Base-by-base conservation (phyloP, 148 eudicot species). In the Talinum fruticosum region DNA sequence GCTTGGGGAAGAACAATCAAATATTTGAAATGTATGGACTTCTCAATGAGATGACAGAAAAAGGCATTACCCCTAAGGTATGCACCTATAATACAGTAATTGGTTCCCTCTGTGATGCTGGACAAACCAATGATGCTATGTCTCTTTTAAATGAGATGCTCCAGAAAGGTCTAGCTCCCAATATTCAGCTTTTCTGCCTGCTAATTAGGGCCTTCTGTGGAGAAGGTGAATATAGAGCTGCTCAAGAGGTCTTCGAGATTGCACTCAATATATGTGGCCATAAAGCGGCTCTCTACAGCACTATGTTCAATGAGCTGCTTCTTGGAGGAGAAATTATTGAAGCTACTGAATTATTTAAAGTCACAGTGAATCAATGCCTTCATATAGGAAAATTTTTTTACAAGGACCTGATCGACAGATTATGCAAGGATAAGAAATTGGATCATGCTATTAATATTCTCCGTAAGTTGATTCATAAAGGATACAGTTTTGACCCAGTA, bases 21-120 rank as follows among this genome's bases (percentile, higher is more conserved):
- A 85, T 93, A 74, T 96, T 90, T 82, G 99, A 96, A 86, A 96
- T 96, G 90, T 84, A 85, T 85, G 99, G 99, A 71, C 81, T 93
- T 82, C 83, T 96, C 74, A 85, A 85, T 83, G 99, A 96, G 87
- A 96, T 96, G 99, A 89, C 77, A 84, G 99, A 91, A 87, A 87
- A 82, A 78, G 93, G 97, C 18, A 73, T 93, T 76, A 80, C 88
- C 82, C 97, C 97, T 47, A 84, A 85, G 74, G 84, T 93, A 64
- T 78, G 44, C 84, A 93, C 97, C n/a, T 96, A 91, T 76, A 93
- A 93, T 75, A 77, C 69, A 71, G 80, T 93, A 80, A 82, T 96
- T 38, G 72, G 80, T 59, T 87, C 91, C 80, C 85, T 93, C 19
- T 93, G 96, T 77, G 91, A 91, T 45, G 81, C 54, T 32, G 97